Evolutionary conservation across 1,139 yeast genomes (phyloP).

Genomic region (Lodderomyces pseudojiufengensis): DNA sequence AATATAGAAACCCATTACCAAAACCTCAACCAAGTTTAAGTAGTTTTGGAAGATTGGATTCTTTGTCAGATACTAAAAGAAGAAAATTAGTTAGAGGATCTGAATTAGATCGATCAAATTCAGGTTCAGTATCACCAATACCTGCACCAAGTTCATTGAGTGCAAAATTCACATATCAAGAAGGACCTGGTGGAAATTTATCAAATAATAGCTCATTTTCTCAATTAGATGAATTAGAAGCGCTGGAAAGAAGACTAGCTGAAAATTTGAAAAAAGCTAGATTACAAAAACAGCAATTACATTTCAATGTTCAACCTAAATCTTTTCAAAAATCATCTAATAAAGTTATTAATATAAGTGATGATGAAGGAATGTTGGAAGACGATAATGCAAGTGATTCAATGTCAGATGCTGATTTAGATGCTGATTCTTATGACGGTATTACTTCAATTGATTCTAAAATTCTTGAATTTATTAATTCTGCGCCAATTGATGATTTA

Average conservation of each 20-base stretch:
- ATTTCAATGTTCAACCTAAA: not conserved
- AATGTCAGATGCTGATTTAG: conserved; percentile 40
- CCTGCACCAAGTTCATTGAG: conserved; percentile 13
- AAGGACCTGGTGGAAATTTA: conserved; percentile 8
- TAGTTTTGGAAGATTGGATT: conserved; percentile 19
- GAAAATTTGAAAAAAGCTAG: conserved; percentile 27
- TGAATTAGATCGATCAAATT: conserved; percentile 13
- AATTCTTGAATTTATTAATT: conserved; percentile 73
- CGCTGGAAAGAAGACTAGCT: conserved; percentile 36
- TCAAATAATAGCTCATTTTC: conserved; percentile 1
- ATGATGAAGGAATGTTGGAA: conserved; percentile 44
- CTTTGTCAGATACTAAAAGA: conserved; percentile 17
- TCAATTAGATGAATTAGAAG: conserved; percentile 36
- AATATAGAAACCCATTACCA: conserved; percentile 31
- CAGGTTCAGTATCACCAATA: conserved; percentile 12
- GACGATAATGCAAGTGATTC: conserved; percentile 39
- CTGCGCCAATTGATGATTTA: conserved; percentile 70
- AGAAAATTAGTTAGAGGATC: conserved; percentile 38
- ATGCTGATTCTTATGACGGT: conserved; percentile 31
- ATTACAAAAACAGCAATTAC: conserved; percentile 12
- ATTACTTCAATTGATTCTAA: conserved; percentile 58
- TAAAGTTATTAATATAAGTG: conserved; percentile 21
- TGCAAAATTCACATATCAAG: conserved; percentile 14
- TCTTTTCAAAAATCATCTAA: not conserved
- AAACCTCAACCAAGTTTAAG: conserved; percentile 27